These are phyloP conservation scores for Saccharomyces pastorianus DNA, from an alignment of 1,139 yeast species.

Conservation along the genomic window DNA sequence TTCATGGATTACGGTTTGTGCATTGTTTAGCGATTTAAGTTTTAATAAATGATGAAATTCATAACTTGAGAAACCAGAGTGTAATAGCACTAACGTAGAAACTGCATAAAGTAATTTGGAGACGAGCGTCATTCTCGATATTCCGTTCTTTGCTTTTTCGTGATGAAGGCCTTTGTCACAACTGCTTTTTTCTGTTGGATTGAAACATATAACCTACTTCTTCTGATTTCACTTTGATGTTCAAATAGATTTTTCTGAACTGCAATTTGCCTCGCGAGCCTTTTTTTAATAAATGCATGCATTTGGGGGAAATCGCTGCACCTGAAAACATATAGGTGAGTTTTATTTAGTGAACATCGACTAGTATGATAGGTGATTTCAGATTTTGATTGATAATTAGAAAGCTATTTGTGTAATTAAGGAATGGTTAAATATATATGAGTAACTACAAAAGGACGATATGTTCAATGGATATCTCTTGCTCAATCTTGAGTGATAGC, in stretches of 20 bases:
- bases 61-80: conserved; percentile 30
- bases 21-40: conserved; percentile 4
- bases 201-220: too few relatives aligned
- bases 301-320: too few relatives aligned
- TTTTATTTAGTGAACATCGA: too few relatives aligned
- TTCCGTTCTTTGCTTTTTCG: too few relatives aligned
- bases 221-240: too few relatives aligned
- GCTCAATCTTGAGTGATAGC: background rate
- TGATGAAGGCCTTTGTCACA: background rate
- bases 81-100: conserved; percentile 23
- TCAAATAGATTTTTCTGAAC: too few relatives aligned
- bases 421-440: background rate
- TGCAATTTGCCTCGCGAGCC: too few relatives aligned
- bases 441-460: background rate
- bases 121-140: conserved; percentile 8
- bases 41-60: conserved; percentile 28
- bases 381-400: too few relatives aligned
- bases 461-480: too few relatives aligned
- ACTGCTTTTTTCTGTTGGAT: background rate
- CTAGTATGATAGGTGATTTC: too few relatives aligned
- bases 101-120: conserved; percentile 18
- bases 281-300: too few relatives aligned
- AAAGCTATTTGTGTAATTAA: background rate
- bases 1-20: conserved; percentile 1
- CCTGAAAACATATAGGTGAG: too few relatives aligned